Evolutionary conservation across 2,329 filamentous ascomycete species (phyloP).

Genomic region (Aquanectria penicillioides): DNA sequence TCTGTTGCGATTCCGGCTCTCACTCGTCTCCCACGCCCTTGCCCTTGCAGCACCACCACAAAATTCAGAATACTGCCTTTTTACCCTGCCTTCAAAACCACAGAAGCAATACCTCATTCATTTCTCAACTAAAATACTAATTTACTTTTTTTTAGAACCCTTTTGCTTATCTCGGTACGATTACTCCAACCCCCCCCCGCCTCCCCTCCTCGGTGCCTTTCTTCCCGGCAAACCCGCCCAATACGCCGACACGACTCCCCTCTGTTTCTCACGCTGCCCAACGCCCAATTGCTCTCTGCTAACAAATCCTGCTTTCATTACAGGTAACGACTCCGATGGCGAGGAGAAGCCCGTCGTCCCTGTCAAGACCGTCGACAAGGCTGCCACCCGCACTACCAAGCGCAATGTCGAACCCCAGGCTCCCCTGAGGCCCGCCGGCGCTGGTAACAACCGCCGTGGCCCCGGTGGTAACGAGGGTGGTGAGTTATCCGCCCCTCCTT

Average conservation of each 20-base stretch:
- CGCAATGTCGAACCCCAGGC: slow-evolving; percentile 84
- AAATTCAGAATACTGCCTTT: not conserved
- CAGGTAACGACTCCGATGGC: slow-evolving; percentile 70
- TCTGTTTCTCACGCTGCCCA: slow-evolving; percentile 26
- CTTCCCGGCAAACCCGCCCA: slow-evolving; percentile 24
- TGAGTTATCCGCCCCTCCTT: slow-evolving; percentile 57
- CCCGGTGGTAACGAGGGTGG: slow-evolving; percentile 86
- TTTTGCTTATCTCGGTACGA: slow-evolving; percentile 96
- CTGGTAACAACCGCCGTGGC: slow-evolving; percentile 61
- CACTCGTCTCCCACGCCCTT: no score
- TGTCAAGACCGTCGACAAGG: slow-evolving; percentile 90
- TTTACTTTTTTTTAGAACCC: slow-evolving; percentile 77
- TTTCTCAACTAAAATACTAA: slow-evolving; percentile 30
- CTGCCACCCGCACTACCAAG: slow-evolving; percentile 78
- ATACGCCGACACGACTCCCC: slow-evolving; percentile 31
- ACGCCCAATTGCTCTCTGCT: slow-evolving; percentile 36
- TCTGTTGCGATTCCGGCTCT: no score
- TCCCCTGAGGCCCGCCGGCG: slow-evolving; percentile 59
- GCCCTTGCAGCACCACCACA: no score
- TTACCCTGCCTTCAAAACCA: no score
- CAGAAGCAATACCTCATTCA: not conserved
- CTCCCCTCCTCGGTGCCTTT: slow-evolving; percentile 30
- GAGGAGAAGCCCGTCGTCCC: slow-evolving; percentile 81
- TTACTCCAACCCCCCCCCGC: slow-evolving; percentile 27
- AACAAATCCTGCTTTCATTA: slow-evolving; percentile 27